Base-by-base conservation (phyloP, 1,284 basidiomycete species). In the Fomitiporia mediterranea region DNA sequence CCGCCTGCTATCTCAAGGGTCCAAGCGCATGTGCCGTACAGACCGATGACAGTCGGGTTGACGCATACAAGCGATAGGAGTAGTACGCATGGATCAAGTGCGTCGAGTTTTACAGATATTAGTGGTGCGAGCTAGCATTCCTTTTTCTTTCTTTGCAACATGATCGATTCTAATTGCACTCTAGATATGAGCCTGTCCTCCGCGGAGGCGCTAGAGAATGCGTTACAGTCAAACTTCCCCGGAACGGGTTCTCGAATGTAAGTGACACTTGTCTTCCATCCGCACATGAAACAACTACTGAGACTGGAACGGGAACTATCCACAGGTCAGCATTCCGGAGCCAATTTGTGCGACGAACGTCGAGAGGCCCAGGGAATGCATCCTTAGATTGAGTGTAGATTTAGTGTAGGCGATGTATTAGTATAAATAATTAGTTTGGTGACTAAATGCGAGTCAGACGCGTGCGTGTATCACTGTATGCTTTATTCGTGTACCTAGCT, bases 41-140 rank as follows among this genome's bases (percentile, higher is more conserved):
- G 72, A 42, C 71, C 75, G 21, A 63, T 77, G 54, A 66, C 74
- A 35, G 62, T 64, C 15, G 69, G 70, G 48, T 67, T 68, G 60
- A 69, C 51, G 3, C 54, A 66, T 43, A 65, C 66, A 58, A 81
- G 80, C 60, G 82, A 86, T 58, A 77, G 78, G 40, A 79, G 77
- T 37, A 89, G 86, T 62, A 83, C 75, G 57, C 78, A 84, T 23
- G 82, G 79, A 1, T 87, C 84, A 9, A 80, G 81, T 48, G 79
- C 87, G 0, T 90, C 88, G 2, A 91, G 89, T 67, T 89, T 90
- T 64, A 90, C 88, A 64, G 89, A 91, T 66, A 65, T 91, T 40
- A 91, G 89, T 64, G 89, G 89, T 89, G 63, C 64, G 79, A 69
- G 25, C 30, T n/a, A n/a, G n/a, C n/a, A n/a, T 40, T 50, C n/a